phyloP scores from a whole-genome alignment of 2,329 filamentous ascomycete species.

The Aspergillus hiratsukae region DNA sequence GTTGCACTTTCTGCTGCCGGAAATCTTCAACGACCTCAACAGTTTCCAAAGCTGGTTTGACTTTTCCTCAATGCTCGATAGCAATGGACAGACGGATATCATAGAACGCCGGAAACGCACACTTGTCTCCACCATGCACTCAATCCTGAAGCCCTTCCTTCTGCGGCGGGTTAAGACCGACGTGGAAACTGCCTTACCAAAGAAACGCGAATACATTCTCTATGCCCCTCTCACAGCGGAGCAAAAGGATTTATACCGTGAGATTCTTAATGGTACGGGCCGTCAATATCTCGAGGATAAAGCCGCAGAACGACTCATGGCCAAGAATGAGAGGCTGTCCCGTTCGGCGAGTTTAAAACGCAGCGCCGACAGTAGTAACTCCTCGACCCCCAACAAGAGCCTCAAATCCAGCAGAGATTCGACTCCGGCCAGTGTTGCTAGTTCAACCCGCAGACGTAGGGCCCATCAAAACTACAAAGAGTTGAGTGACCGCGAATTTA shows the following conservation, averaged over 20 bases:
- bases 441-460: conserved; percentile 50
- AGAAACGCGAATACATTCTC: conserved; percentile 93
- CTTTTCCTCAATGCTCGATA: conserved; percentile 86
- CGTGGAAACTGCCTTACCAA: conserved; percentile 84
- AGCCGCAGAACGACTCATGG: conserved; percentile 46
- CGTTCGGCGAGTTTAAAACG: conserved; percentile 54
- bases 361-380: conserved; percentile 45
- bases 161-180: conserved; percentile 87
- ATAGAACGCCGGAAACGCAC: conserved; percentile 73
- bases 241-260: conserved; percentile 85
- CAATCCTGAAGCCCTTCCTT: conserved; percentile 86
- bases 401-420: conserved; percentile 69
- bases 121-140: conserved; percentile 81
- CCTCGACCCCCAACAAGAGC: conserved; percentile 61
- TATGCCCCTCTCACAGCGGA: conserved; percentile 89
- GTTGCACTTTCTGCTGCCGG: conserved; percentile 85
- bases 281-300: conserved; percentile 48
- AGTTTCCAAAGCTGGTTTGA: conserved; percentile 97
- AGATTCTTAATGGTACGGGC: conserved; percentile 74
- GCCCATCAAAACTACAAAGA: conserved; percentile 58
- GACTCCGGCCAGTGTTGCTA: conserved; percentile 59
- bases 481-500: conserved; percentile 79
- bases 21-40: conserved; percentile 88
- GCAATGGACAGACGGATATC: conserved; percentile 71
- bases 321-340: conserved; percentile 28